Evolutionary conservation across 306 rosid species (phyloP).

Genomic region (Dalbergia cultrata): DNA sequence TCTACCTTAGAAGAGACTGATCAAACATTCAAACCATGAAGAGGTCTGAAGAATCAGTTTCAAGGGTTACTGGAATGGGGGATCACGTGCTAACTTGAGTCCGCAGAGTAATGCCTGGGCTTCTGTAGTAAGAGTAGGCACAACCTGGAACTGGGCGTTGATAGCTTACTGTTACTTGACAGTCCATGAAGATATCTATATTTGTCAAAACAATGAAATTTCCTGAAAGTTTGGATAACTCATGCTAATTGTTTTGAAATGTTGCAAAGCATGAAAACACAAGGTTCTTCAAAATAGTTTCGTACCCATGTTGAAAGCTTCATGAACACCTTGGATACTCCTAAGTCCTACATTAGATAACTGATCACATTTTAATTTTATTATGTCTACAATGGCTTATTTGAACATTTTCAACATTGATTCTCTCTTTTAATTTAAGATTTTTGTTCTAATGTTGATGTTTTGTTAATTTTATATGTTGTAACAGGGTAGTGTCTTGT

Average conservation of each 20-base stretch:
- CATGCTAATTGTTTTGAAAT: neutral
- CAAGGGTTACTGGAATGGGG: constrained; percentile 20
- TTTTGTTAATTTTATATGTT: too few species aligned
- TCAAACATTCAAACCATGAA: neutral
- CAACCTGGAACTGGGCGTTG: neutral
- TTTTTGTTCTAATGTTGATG: neutral
- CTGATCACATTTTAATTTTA: too few species aligned
- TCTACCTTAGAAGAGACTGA: constrained; percentile 20
- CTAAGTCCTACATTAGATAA: too few species aligned
- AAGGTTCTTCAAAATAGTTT: too few species aligned
- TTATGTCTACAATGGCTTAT: too few species aligned
- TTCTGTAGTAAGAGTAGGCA: neutral
- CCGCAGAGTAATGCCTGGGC: neutral
- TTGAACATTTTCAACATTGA: too few species aligned
- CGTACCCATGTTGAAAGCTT: too few species aligned
- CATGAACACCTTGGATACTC: too few species aligned
- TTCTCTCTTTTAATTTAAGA: neutral
- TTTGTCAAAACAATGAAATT: neutral
- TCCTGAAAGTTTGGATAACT: constrained; percentile 28
- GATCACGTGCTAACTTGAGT: constrained; percentile 16
- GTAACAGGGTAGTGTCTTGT: too few species aligned
- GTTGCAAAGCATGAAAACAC: constrained; percentile 1
- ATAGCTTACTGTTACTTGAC: constrained; percentile 27
- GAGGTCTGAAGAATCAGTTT: constrained; percentile 34
- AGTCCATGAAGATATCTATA: neutral